Evolutionary conservation across 1,284 basidiomycete genomes (phyloP), one percentile per base, ranked within the genome.

Genomic region (Irpex sp.): DNA sequence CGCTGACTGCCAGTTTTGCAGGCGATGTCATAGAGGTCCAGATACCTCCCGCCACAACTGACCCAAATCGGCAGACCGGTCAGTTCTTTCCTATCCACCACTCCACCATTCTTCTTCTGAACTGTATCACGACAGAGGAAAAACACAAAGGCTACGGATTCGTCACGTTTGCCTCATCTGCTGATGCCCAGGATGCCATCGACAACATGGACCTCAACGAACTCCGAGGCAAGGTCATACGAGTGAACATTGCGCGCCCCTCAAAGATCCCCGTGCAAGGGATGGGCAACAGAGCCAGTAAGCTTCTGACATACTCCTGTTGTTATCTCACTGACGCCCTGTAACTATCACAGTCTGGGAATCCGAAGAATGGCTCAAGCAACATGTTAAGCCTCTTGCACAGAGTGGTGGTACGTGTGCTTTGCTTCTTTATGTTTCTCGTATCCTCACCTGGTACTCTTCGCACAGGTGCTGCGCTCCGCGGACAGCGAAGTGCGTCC

Each of bases 171-270:
- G 77, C 84, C 5, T 89, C 91, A 2, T 70, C 89, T n/a, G 82
- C 82, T 31, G 91, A 93, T 74, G 92, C 92, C 8, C 91, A 91
- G 72, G 92, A 93, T 74, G 91, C 91, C 55, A 93, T 93, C 66
- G 92, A 93, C 79, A 93, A 93, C 75, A 93, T 93, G 91, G 92
- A 93, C 73, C 78, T 92, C 72, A 93, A 93, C 69, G 92, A 93
- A 72, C 76, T 93, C 38, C 79, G 80, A 21, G 91, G 89, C 37
- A 84, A 83, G 62, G 89, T 93, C 26, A 75, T 93, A 65, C 91
- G 89, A 73, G 91, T 92, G 55, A 93, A 90, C 70, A 75, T 92
- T 38, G 92, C 92, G 17, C 82, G 88, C 47, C 89, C 89, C 3
- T 83, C 86, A 79, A 92, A 90, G 70, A 82, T 81, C 2, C 81